phyloP scores from a whole-genome alignment of 176 grass and related monocot species.

The Oryza officinalis region DNA sequence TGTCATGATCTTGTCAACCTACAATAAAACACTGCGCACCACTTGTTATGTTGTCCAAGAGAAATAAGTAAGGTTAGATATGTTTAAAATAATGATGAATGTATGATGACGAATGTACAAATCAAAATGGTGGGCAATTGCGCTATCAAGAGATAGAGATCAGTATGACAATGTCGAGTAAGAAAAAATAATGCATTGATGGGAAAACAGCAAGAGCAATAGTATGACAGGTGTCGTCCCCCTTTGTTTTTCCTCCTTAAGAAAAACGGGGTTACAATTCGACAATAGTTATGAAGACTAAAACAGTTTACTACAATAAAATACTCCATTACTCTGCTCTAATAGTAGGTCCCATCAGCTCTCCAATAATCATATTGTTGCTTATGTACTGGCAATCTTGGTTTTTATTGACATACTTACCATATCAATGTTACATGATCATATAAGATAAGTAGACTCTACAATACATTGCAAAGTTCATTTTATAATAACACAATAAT shows the following conservation, averaged over 20 bases:
- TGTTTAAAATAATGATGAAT: no score
- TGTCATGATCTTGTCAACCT: conserved; percentile 30
- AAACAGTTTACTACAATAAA: background rate
- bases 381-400: background rate
- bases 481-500: background rate
- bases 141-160: background rate
- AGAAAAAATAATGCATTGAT: conserved; percentile 1
- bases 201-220: background rate
- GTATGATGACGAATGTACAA: no score
- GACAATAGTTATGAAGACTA: background rate
- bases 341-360: background rate
- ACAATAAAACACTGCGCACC: conserved; percentile 1
- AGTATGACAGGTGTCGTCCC: background rate
- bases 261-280: background rate
- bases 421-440: background rate
- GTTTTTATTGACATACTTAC: background rate
- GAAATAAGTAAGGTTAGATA: background rate
- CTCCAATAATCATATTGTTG: background rate
- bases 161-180: background rate
- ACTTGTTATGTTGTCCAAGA: background rate
- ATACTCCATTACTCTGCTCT: background rate
- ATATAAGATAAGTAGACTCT: no score
- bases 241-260: background rate
- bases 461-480: no score
- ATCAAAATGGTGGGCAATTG: background rate